Evolutionary conservation across 306 rosid species (phyloP).

Genomic region (Alnus glutinosa): DNA sequence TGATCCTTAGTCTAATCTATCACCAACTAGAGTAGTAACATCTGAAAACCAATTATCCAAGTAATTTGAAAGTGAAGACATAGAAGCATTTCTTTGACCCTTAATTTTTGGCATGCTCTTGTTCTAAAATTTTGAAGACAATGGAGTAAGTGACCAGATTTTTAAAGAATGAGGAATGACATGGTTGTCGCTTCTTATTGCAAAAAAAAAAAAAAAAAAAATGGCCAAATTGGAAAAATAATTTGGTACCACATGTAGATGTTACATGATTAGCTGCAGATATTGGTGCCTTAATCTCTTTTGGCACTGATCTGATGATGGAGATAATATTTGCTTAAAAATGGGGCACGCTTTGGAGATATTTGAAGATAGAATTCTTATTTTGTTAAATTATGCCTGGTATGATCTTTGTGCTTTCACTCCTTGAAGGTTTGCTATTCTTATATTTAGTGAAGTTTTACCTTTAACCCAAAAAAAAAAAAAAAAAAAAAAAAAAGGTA

Average conservation of each 20-base stretch:
- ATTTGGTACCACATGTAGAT: not conserved
- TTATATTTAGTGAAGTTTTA: not conserved
- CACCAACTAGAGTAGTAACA: too few relatives aligned
- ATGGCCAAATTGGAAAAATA: not conserved
- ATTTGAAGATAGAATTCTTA: too few relatives aligned
- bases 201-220: not conserved
- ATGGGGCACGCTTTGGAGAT: too few relatives aligned
- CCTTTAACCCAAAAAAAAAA: too few relatives aligned
- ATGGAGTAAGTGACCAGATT: not conserved
- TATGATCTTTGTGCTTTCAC: not conserved
- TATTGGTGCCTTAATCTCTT: not conserved
- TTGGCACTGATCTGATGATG: too few relatives aligned
- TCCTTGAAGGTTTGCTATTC: not conserved
- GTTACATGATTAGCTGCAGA: not conserved
- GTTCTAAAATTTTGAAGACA: not conserved
- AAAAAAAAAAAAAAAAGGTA: too few relatives aligned
- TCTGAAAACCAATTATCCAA: too few relatives aligned
- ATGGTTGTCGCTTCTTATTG: not conserved
- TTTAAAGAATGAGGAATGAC: not conserved
- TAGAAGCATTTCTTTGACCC: not conserved
- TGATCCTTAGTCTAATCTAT: too few relatives aligned
- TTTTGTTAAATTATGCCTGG: not conserved
- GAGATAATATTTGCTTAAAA: too few relatives aligned
- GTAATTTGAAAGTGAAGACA: not conserved
- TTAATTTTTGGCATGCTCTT: not conserved